These are phyloP conservation scores for Geosmithia morbida DNA, from an alignment of 2,329 filamentous ascomycete species.

Conservation along the genomic window DNA sequence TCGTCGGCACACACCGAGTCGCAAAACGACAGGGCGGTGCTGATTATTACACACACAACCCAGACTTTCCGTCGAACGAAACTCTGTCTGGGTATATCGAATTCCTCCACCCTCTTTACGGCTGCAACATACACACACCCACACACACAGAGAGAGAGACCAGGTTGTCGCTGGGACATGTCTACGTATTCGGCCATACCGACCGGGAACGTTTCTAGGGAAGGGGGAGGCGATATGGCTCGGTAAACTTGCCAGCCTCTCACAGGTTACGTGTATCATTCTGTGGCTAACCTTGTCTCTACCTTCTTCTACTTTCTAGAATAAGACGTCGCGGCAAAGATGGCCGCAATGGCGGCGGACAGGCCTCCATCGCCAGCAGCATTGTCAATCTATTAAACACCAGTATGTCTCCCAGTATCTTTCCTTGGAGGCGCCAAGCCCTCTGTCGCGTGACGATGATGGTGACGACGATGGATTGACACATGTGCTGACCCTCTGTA, in stretches of 20 bases:
- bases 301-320: slow-evolving; percentile 15
- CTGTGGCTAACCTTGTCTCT: slow-evolving; percentile 2
- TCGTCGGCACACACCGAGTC: too few relatives aligned
- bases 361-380: slow-evolving; percentile 81
- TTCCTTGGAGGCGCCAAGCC: too few relatives aligned
- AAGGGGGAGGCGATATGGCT: slow-evolving; percentile 2
- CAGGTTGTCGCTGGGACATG: slow-evolving; percentile 1
- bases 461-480: too few relatives aligned
- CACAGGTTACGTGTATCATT: background rate
- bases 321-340: slow-evolving; percentile 54
- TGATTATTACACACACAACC: too few relatives aligned
- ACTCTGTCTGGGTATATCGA: too few relatives aligned
- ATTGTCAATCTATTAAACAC: slow-evolving; percentile 95
- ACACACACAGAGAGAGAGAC: background rate
- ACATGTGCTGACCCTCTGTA: slow-evolving; percentile 4
- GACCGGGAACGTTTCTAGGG: slow-evolving; percentile 1
- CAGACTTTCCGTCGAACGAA: too few relatives aligned
- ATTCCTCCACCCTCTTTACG: background rate
- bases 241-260: background rate
- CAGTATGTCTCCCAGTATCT: slow-evolving; percentile 52
- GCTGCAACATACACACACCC: background rate
- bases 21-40: too few relatives aligned
- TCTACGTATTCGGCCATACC: slow-evolving; percentile 4
- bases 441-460: background rate
- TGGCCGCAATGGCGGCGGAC: slow-evolving; percentile 44